phyloP scores from a whole-genome alignment of 352 stramenopile species.

The Phytopythium boreale region DNA sequence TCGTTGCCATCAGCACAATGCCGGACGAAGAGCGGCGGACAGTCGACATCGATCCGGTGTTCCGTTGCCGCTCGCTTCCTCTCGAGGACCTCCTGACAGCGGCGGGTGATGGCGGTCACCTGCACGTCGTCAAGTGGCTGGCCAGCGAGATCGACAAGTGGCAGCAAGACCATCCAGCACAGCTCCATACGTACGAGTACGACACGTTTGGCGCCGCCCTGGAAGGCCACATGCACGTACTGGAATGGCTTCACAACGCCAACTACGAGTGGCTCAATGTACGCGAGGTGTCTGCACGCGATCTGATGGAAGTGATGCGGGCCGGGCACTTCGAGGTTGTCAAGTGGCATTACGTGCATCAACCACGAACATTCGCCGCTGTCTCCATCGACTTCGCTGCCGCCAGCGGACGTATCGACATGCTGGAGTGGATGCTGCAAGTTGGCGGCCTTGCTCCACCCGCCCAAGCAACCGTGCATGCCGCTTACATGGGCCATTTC shows the following conservation, averaged over 20 bases:
- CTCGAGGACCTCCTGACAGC: not conserved
- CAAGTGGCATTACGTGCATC: not conserved
- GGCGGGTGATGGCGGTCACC: not conserved
- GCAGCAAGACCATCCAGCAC: too few relatives aligned
- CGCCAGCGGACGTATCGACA: not conserved
- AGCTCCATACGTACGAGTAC: too few relatives aligned
- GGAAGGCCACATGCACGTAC: not conserved
- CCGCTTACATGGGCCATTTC: too few relatives aligned
- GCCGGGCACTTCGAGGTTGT: not conserved
- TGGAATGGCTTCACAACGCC: not conserved
- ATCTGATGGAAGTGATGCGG: too few relatives aligned
- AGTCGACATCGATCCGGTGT: not conserved
- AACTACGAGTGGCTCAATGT: not conserved
- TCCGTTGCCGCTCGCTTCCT: not conserved
- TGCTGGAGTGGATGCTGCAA: constrained; percentile 15
- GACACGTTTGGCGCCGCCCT: too few relatives aligned
- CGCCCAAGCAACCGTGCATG: too few relatives aligned
- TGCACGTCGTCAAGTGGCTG: not conserved
- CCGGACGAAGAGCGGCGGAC: too few relatives aligned
- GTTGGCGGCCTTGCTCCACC: not conserved
- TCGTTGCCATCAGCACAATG: too few relatives aligned
- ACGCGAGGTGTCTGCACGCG: not conserved
- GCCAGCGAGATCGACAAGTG: not conserved
- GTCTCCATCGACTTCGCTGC: not conserved
- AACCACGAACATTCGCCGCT: not conserved